Conservation (phyloP, 352 stramenopile species). For the Phytophthora constricta region DNA sequence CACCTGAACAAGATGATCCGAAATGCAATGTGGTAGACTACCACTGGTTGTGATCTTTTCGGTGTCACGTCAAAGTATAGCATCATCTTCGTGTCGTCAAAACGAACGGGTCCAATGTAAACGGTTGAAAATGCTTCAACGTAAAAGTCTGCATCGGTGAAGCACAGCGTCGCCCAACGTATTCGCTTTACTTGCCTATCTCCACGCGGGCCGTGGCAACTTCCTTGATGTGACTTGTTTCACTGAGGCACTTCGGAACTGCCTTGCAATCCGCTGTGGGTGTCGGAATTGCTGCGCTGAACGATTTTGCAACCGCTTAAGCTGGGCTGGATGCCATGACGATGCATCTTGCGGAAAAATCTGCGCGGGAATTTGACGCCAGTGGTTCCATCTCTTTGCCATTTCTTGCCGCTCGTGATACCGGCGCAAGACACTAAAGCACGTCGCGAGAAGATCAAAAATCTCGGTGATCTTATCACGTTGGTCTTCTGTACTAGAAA, state of each 20-base stretch:
- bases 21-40: too few relatives aligned
- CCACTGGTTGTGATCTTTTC: too few relatives aligned
- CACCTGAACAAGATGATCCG: too few relatives aligned
- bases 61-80: too few relatives aligned
- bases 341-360: neutral
- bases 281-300: neutral
- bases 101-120: too few relatives aligned
- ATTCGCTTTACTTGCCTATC: constrained; percentile 13
- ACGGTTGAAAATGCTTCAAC: too few relatives aligned
- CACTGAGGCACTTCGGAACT: neutral
- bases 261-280: constrained; percentile 13
- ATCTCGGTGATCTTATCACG: too few relatives aligned
- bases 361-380: neutral
- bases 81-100: too few relatives aligned
- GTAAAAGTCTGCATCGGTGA: too few relatives aligned
- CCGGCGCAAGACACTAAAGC: neutral
- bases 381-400: constrained; percentile 7
- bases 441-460: constrained; percentile 3
- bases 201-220: constrained; percentile 18
- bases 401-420: constrained; percentile 10
- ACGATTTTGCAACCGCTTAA: constrained; percentile 1
- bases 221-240: neutral
- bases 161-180: too few relatives aligned
- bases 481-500: neutral
- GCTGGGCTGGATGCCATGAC: too few relatives aligned